Base-by-base conservation (phyloP, 176 grass and related monocot genomes). In the Alloteropsis semialata region DNA sequence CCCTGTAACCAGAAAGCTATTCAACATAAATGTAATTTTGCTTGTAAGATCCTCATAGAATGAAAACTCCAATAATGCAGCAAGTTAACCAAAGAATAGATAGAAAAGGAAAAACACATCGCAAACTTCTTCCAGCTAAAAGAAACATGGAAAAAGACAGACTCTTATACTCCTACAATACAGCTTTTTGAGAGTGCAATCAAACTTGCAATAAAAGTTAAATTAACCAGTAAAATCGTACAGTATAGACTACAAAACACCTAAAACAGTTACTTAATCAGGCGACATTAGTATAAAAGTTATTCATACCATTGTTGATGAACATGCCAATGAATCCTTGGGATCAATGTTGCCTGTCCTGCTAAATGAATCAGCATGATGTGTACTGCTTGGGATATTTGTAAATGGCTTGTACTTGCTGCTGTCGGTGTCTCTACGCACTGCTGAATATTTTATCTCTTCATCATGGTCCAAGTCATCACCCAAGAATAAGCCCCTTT, bases 391-490 rank as follows among this genome's bases (percentile, higher is more conserved):
- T 44, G 42, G 5, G 13, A 76, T 42, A 81, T 72, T 88, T 28
- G 54, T 12, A 68, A 48, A 81, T 49, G 77, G 11, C 25, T 72
- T 91, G 57, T 44, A 77, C 45, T 81, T 84, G 76, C 55, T 80
- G 75, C 74, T 86, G 74, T 98, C 88, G 13, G 72, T 84, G 76
- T 94, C 89, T 75, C 97, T 96, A 36, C 37, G 66, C 37, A 99
- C 97, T 25, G 97, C 89, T 19, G 97, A 99, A 90, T 99, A 99
- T 77, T 85, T 93, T 76, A 84, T 87, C 83, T 99, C 97, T 88
- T 99, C 97, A 73, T 99, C 93, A 74, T 94, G 88, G 61, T 96
- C 91, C 65, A 90, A 84, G 44, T 99, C 86, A 57, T 91, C 91
- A 84, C 88, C 81, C 67, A 89, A 87, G 56, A 81, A 73, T 38